phyloP scores from a whole-genome alignment of 768 basidiomycete genomes.

The Russula abietina region DNA sequence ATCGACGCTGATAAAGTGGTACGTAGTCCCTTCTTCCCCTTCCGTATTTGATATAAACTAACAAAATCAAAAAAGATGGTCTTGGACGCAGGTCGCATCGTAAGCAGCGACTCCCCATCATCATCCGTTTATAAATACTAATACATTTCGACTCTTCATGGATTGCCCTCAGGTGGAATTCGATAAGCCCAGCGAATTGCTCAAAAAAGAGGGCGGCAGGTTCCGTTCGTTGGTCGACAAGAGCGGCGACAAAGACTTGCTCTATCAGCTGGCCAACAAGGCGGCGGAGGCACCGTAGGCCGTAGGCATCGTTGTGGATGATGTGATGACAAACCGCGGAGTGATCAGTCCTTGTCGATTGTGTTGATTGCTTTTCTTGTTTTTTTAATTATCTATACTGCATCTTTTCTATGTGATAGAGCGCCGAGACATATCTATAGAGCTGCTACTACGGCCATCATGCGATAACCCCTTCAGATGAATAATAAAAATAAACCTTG shows the following conservation, averaged over 20 bases:
- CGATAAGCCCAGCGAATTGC: slow-evolving; percentile 40
- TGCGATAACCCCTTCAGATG: too few relatives aligned
- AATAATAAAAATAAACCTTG: background rate
- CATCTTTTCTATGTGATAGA: background rate
- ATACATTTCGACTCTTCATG: background rate
- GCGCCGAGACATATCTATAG: background rate
- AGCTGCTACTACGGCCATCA: background rate
- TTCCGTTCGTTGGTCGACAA: slow-evolving; percentile 37
- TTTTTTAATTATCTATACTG: background rate
- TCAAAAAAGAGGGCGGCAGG: slow-evolving; percentile 33
- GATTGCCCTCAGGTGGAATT: slow-evolving; percentile 36
- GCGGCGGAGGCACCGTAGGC: background rate
- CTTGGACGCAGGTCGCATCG: slow-evolving; percentile 38
- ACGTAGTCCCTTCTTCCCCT: slow-evolving; percentile 4
- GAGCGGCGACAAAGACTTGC: slow-evolving; percentile 36
- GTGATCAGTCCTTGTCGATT: background rate
- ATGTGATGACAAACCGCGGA: too few relatives aligned
- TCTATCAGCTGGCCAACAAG: slow-evolving; percentile 29
- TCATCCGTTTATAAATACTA: background rate
- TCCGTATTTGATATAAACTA: background rate
- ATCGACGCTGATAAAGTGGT: slow-evolving; percentile 60
- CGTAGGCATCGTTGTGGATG: background rate
- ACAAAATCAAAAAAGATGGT: slow-evolving; percentile 33
- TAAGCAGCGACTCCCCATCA: slow-evolving; percentile 26
- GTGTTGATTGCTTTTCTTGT: background rate